These are phyloP conservation scores for Phoma sp. DNA, from an alignment of 2,329 filamentous ascomycete species.

Conservation along the genomic window DNA sequence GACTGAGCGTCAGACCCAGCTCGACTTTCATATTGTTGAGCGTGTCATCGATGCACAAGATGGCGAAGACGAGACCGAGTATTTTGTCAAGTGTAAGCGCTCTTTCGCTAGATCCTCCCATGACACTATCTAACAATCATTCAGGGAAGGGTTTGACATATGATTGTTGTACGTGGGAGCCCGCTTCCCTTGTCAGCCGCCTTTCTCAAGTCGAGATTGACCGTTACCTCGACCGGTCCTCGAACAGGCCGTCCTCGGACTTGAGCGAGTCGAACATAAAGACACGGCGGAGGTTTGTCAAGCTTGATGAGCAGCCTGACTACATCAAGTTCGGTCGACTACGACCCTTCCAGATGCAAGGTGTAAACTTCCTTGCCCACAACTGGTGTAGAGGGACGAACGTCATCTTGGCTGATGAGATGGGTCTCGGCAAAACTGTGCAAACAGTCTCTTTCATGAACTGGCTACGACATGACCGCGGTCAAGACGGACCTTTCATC, in stretches of 20 bases:
- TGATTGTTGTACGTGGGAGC: slow-evolving; percentile 94
- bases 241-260: slow-evolving; percentile 81
- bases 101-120: slow-evolving; percentile 10
- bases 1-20: slow-evolving; percentile 83
- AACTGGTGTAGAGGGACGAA: slow-evolving; percentile 96
- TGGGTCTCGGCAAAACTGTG: slow-evolving; percentile 97
- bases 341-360: slow-evolving; percentile 90
- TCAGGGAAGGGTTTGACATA: slow-evolving; percentile 84
- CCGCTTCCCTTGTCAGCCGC: slow-evolving; percentile 72
- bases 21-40: slow-evolving; percentile 91
- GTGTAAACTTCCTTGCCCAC: slow-evolving; percentile 92
- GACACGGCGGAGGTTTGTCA: slow-evolving; percentile 62
- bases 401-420: slow-evolving; percentile 96
- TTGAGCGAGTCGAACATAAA: slow-evolving; percentile 75
- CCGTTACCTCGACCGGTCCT: slow-evolving; percentile 82
- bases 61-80: slow-evolving; percentile 81
- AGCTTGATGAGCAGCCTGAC: slow-evolving; percentile 78
- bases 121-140: slow-evolving; percentile 27
- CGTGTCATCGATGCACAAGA: slow-evolving; percentile 85
- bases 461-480: slow-evolving; percentile 89
- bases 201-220: slow-evolving; percentile 90
- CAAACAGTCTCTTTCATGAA: slow-evolving; percentile 97
- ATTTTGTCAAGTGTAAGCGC: slow-evolving; percentile 83
- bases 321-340: slow-evolving; percentile 87
- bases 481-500: slow-evolving; percentile 91